Evolutionary conservation across 2,329 filamentous ascomycete species (phyloP), one percentile per base, ranked within the genome.

Genomic region (Hymenoscyphus scutula): DNA sequence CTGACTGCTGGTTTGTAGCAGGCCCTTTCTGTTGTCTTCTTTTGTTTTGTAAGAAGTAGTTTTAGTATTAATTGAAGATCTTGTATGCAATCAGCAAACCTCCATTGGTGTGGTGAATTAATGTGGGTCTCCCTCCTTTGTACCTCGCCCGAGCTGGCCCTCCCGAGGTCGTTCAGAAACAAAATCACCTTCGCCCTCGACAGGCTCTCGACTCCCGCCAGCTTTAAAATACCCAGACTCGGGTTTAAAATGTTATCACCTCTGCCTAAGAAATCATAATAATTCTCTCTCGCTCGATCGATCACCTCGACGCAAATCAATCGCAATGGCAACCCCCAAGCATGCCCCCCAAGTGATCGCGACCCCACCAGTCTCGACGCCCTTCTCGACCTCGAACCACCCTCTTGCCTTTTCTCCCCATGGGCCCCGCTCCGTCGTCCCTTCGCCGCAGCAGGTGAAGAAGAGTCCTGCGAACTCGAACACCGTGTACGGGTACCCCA

Each of bases 301-400:
- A 29, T 5, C 13, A 57, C 17, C 30, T 25, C 19, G 30, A 27
- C n/a, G n/a, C n/a, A 17, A 27, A 38, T 54, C 27, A 37, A 48
- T 60, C 48, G 59, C 41, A 34, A 75, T 75, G 74, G 69, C 74
- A 4, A 75, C 74, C 53, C 74, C 73, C 51, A 71, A 69, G 51
- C 70, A 70, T 53, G 65, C 64, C 5, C n/a, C 41, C n/a, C 64
- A 69, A 23, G 69, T 64, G 3, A 71, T 70, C 57, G 84, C 83
- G 2, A 88, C 86, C 5, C 86, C 86, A 15, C 85, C 85, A n/a
- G 85, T 86, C 27, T 88, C 86, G 38, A 89, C 86, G 1, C 86
- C 86, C 15, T 88, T 88, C 75, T 87, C 84, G 41, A 78, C 81
- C 27, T 70, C 69, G 29, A 69, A 69, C 53, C 79, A 80, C 80